Conservation (phyloP, 768 basidiomycete genomes). For the Inosperma sp. region DNA sequence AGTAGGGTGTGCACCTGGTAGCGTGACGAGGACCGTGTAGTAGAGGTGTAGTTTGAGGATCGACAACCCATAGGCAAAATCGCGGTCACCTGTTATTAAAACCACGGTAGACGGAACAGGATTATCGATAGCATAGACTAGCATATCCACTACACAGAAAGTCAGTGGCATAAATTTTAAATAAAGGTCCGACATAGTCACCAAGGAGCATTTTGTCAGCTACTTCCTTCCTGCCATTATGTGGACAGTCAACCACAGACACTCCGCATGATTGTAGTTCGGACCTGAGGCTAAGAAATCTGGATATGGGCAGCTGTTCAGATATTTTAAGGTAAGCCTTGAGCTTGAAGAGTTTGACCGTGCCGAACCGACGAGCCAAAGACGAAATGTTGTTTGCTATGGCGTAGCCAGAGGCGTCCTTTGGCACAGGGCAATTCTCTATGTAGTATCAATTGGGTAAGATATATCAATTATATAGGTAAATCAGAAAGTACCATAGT, state of each 20-base stretch:
- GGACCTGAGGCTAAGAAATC: constrained; percentile 29
- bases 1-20: constrained; percentile 32
- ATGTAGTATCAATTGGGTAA: background rate
- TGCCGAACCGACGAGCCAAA: constrained; percentile 44
- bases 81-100: constrained; percentile 44
- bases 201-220: constrained; percentile 41
- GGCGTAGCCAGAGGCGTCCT: constrained; percentile 36
- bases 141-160: constrained; percentile 23
- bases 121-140: constrained; percentile 37
- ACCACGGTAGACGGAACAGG: constrained; percentile 41
- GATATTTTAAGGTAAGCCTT: constrained; percentile 46
- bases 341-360: constrained; percentile 44
- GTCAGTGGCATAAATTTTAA: background rate
- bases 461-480: background rate
- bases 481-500: too few species aligned
- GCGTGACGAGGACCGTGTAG: constrained; percentile 38
- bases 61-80: constrained; percentile 42
- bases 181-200: constrained; percentile 21
- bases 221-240: constrained; percentile 34
- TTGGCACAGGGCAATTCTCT: constrained; percentile 38
- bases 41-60: constrained; percentile 37
- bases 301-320: too few species aligned
- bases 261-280: constrained; percentile 47
- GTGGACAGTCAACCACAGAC: constrained; percentile 37
- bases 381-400: constrained; percentile 40